A percentile compares a stretch with the other conserved stretches of the same genome.
Conservation (phyloP, 768 basidiomycete species). For the Termitomyces sp. region DNA sequence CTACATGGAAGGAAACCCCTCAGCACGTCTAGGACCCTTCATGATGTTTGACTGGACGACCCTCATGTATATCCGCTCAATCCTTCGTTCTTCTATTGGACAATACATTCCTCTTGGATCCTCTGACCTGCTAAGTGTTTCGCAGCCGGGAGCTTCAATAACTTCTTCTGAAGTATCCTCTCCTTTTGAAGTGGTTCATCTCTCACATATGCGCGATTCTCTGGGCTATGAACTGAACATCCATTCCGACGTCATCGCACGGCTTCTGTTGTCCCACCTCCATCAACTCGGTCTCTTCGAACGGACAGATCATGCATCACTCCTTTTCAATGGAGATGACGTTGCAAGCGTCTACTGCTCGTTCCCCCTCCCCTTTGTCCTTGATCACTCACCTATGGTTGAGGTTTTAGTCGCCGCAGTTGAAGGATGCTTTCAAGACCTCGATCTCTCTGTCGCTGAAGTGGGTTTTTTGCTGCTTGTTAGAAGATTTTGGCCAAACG, state of each 20-base stretch:
- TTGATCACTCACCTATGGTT: constrained; percentile 69
- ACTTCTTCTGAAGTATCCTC: constrained; percentile 25
- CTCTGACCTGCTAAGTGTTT: constrained; percentile 45
- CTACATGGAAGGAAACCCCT: constrained; percentile 46
- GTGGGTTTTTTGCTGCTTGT: constrained; percentile 64
- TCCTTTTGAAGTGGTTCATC: constrained; percentile 52
- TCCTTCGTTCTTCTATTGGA: constrained; percentile 42
- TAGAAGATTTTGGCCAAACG: constrained; percentile 69
- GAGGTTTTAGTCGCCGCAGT: constrained; percentile 68
- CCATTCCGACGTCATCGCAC: constrained; percentile 45
- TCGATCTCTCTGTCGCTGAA: constrained; percentile 74
- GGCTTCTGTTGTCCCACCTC: constrained; percentile 53
- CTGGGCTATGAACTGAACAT: constrained; percentile 58
- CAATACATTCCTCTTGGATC: constrained; percentile 15
- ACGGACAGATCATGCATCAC: constrained; percentile 30
- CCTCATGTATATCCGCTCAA: constrained; percentile 55
- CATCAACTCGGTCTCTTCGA: constrained; percentile 60
- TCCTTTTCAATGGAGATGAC: constrained; percentile 32
- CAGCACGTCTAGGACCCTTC: constrained; percentile 33
- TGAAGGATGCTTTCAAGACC: constrained; percentile 63
- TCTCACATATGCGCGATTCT: constrained; percentile 56
- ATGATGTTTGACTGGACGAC: constrained; percentile 68
- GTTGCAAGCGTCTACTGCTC: constrained; percentile 37
- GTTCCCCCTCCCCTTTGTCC: constrained; percentile 66
- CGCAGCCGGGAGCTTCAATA: constrained; percentile 21